Base-by-base conservation (phyloP, 2,329 filamentous ascomycete genomes). In the Westerdykella ornata region DNA sequence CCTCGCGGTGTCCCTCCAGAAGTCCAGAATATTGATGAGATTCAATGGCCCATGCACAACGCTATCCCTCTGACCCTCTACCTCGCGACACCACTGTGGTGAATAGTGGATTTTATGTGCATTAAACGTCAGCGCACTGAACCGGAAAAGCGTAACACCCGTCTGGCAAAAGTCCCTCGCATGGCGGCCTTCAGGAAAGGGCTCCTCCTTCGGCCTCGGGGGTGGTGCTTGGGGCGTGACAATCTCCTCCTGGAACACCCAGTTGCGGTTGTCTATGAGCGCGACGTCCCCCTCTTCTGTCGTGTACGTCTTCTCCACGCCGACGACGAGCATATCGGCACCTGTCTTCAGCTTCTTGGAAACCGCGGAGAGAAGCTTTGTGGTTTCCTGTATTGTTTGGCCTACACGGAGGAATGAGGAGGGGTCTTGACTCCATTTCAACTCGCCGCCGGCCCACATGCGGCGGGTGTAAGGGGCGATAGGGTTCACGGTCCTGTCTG, bases 101-200 rank as follows among this genome's bases (percentile, higher is more conserved):
- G 95, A 84, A 16, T 94, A 75, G 66, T 98, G 92, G 53, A 98
- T 97, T 17, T 78, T 75, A 65, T 98, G 92, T 1, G 87, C 88
- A 66, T 98, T 98, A 71, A 88, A 92, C 2, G 86, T 90, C 35
- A 98, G 75, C 5, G 89, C 89, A 14, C 84, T 90, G 72, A 94
- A 98, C 41, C 90, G 80, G 68, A 95, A 95, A 38, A 98, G 77
- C 2, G 94, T 76, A 3, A 77, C 73, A 1, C 77, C 72, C 4
- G 82, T 81, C 3, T 88, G 87, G 0, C 68, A 75, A 17, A 95
- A 69, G 1, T 72, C 71, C 12, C 35, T 26, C 9, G 33, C 38
- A 19, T 49, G 13, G 8, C 26, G 16, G 5, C 52, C 54, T 3
- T 38, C 31, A 6, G 57, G 61, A 8, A 63, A 19, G 0, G 45